These are phyloP conservation scores for Blastobotrys peoriensis DNA, from an alignment of 805 yeast genomes.

Conservation along the genomic window DNA sequence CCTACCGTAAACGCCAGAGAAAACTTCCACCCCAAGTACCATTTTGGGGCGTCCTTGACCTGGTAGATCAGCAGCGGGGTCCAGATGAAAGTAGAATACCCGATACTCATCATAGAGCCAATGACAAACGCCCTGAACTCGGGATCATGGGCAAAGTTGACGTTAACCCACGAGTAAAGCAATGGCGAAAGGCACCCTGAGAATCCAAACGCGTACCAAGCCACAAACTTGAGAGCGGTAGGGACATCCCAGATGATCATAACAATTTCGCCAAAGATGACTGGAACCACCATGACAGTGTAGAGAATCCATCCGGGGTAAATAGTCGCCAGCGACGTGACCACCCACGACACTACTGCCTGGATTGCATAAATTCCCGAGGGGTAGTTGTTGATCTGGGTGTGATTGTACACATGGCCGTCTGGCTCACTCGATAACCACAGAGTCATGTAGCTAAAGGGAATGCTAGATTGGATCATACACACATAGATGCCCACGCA, in stretches of 20 bases:
- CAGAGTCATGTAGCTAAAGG: slow-evolving; percentile 2
- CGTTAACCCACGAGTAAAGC: slow-evolving; percentile 6
- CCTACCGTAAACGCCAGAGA: slow-evolving; percentile 3
- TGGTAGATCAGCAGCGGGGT: slow-evolving; percentile 9
- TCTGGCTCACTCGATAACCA: slow-evolving; percentile 5
- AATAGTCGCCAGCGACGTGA: slow-evolving; percentile 4
- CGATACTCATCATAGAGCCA: slow-evolving; percentile 10
- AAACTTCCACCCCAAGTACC: slow-evolving; percentile 7
- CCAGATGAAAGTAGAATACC: slow-evolving; percentile 10
- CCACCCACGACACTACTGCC: slow-evolving; percentile 4
- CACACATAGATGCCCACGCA: slow-evolving; percentile 8
- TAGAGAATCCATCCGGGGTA: slow-evolving; percentile 6
- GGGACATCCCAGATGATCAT: slow-evolving; percentile 5
- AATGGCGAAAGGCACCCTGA: slow-evolving; percentile 7
- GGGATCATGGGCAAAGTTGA: slow-evolving; percentile 5
- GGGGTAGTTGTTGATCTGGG: slow-evolving; percentile 6
- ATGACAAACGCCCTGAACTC: slow-evolving; percentile 9
- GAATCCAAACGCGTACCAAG: slow-evolving; percentile 10
- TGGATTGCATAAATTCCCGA: slow-evolving; percentile 8
- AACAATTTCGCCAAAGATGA: slow-evolving; percentile 1
- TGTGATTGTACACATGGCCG: slow-evolving; percentile 1
- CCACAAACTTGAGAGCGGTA: slow-evolving; percentile 4
- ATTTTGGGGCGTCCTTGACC: slow-evolving; percentile 8
- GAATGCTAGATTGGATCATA: slow-evolving; percentile 7
- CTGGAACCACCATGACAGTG: slow-evolving; percentile 1